Percentiles rank a stretch among this genome's conserved stretches.
Conservation (phyloP, 441 rosid species). For the Croton laevigatus region DNA sequence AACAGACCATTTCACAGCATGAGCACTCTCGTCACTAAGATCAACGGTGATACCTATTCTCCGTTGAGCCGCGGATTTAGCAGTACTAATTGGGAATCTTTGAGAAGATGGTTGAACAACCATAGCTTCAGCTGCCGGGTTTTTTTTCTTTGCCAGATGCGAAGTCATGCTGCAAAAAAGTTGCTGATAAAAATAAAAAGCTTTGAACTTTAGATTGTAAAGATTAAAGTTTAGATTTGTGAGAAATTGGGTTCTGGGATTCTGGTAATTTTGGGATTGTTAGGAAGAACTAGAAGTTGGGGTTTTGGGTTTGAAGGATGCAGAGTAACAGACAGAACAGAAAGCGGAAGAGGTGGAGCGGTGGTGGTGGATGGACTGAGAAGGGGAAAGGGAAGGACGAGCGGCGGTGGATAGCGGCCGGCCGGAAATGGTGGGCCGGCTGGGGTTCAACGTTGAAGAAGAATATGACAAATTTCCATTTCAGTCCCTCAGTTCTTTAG, state of each 20-base stretch:
- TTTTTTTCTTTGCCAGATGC: constrained; percentile 22
- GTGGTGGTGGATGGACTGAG: too few relatives aligned
- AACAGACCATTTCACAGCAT: constrained; percentile 76
- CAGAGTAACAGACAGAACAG: not conserved
- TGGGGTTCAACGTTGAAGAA: too few relatives aligned
- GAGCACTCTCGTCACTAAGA: constrained; percentile 77
- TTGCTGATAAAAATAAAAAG: not conserved
- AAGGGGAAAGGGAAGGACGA: too few relatives aligned
- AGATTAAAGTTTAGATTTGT: not conserved
- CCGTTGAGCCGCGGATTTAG: constrained; percentile 47
- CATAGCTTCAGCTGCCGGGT: constrained; percentile 39
- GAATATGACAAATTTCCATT: too few relatives aligned
- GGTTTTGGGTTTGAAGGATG: not conserved
- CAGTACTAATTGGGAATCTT: constrained; percentile 33
- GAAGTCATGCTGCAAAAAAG: constrained; percentile 1
- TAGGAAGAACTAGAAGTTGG: not conserved
- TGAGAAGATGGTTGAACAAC: constrained; percentile 66
- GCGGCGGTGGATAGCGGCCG: too few relatives aligned
- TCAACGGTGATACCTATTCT: constrained; percentile 77
- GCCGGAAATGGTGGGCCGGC: too few relatives aligned
- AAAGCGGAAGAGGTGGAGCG: not conserved
- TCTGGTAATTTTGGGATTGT: not conserved
- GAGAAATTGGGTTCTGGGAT: not conserved
- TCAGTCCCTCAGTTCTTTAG: too few relatives aligned
- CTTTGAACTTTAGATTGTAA: not conserved